phyloP scores from a whole-genome alignment of 139 green algal species.

The Chlamydomonas sp. region DNA sequence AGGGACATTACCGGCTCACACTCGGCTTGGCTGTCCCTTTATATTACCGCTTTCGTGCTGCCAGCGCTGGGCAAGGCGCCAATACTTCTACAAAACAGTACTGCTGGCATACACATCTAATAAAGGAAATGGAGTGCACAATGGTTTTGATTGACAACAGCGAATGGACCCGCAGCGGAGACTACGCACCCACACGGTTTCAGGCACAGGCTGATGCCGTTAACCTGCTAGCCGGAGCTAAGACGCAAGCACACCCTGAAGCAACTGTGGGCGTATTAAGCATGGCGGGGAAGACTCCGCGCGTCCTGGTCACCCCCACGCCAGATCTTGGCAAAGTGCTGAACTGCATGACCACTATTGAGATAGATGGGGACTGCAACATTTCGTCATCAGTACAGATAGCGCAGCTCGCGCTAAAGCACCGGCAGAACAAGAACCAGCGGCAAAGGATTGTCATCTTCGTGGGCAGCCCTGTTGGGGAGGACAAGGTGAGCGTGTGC shows the following conservation, averaged over 20 bases:
- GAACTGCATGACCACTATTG: slow-evolving; percentile 87
- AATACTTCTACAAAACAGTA: no score
- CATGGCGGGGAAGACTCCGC: slow-evolving; percentile 94
- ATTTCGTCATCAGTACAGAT: slow-evolving; percentile 92
- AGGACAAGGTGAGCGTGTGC: slow-evolving; percentile 75
- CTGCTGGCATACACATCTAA: neutral
- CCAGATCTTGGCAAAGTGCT: slow-evolving; percentile 97
- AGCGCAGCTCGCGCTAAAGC: slow-evolving; percentile 98
- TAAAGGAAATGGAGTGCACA: slow-evolving; percentile 82
- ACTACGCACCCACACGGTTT: slow-evolving; percentile 95
- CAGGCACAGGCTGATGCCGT: slow-evolving; percentile 96
- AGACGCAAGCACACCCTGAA: slow-evolving; percentile 97
- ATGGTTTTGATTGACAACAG: slow-evolving; percentile 97
- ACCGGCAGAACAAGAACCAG: slow-evolving; percentile 99
- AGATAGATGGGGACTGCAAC: slow-evolving; percentile 88
- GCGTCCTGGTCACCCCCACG: slow-evolving; percentile 96
- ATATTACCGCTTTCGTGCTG: no score
- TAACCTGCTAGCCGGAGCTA: slow-evolving; percentile 96
- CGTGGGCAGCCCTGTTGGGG: slow-evolving; percentile 88
- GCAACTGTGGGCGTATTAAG: slow-evolving; percentile 98
- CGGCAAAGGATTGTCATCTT: slow-evolving; percentile 98
- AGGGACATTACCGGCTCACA: no score
- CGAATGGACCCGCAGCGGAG: slow-evolving; percentile 95
- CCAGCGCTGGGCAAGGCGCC: no score
- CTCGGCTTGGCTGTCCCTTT: no score